Percentiles rank a stretch among this genome's conserved stretches.
These are phyloP conservation scores for Claviceps purpurea DNA, from an alignment of 2,329 filamentous ascomycete species.

Conservation along the genomic window DNA sequence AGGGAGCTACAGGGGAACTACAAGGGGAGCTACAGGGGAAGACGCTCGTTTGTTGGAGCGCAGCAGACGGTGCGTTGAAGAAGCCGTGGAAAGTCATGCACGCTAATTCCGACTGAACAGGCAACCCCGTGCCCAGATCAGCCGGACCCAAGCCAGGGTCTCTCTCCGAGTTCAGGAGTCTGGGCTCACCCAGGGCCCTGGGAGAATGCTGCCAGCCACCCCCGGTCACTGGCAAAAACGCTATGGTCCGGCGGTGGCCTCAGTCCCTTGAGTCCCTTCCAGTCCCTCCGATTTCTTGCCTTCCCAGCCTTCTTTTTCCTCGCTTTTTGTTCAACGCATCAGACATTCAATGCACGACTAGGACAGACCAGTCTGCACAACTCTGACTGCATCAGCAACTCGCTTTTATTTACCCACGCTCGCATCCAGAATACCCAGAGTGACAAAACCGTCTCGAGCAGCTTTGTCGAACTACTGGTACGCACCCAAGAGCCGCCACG, in stretches of 20 bases:
- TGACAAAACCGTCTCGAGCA: background rate
- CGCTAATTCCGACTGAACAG: too few species aligned
- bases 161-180: background rate
- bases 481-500: background rate
- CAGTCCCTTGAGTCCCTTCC: background rate
- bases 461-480: background rate
- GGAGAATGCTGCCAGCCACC: slow-evolving; percentile 1
- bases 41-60: too few species aligned
- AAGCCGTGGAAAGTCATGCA: too few species aligned
- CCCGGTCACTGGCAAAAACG: background rate
- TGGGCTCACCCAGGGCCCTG: background rate
- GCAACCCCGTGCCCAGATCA: too few species aligned
- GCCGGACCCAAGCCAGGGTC: too few species aligned
- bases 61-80: too few species aligned
- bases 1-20: too few species aligned
- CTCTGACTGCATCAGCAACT: slow-evolving; percentile 2
- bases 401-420: background rate
- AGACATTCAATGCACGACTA: background rate
- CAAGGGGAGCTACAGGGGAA: too few species aligned
- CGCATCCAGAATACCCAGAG: background rate
- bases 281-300: background rate
- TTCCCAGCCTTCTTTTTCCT: background rate
- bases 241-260: background rate
- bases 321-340: background rate
- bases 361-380: too few species aligned